Conservation (phyloP, 2,329 filamentous ascomycete species). For the Trichophyton verrucosum region DNA sequence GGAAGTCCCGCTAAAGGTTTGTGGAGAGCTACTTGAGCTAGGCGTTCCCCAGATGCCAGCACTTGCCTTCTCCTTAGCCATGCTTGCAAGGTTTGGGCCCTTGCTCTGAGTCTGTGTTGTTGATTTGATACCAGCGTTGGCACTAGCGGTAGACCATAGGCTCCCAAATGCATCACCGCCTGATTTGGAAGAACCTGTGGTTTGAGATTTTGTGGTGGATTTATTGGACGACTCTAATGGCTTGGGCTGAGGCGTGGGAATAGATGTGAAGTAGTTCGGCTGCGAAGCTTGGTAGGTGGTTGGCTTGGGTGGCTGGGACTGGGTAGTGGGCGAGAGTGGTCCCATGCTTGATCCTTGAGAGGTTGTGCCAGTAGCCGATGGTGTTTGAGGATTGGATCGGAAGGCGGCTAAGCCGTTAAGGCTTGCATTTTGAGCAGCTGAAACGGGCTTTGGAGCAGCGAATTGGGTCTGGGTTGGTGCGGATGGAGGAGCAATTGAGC, state of each 20-base stretch:
- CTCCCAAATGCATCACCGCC: constrained; percentile 81
- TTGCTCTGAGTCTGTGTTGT: constrained; percentile 45
- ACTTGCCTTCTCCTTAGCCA: constrained; percentile 96
- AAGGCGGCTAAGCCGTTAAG: constrained; percentile 69
- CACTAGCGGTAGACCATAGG: constrained; percentile 59
- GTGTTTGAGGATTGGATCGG: constrained; percentile 67
- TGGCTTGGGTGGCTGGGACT: constrained; percentile 41
- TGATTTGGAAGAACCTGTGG: constrained; percentile 34
- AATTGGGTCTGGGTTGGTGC: constrained; percentile 50
- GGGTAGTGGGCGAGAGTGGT: constrained; percentile 30
- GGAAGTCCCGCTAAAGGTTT: constrained; percentile 16
- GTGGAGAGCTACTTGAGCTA: constrained; percentile 40
- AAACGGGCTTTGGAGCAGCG: constrained; percentile 71
- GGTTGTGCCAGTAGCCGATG: constrained; percentile 40
- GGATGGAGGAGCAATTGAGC: constrained; percentile 34
- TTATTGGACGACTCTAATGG: constrained; percentile 26
- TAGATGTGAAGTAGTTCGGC: constrained; percentile 92
- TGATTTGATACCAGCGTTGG: constrained; percentile 65
- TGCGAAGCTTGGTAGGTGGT: constrained; percentile 60
- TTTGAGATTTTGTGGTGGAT: constrained; percentile 28
- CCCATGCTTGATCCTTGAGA: constrained; percentile 42
- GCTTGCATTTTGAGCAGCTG: constrained; percentile 67
- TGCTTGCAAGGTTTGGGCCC: constrained; percentile 73
- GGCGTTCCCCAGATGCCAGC: constrained; percentile 86
- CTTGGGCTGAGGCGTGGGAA: constrained; percentile 35